These are phyloP conservation scores for Sequoiadendron giganteum DNA, from an alignment of 75 land plant genomes.

Conservation along the genomic window DNA sequence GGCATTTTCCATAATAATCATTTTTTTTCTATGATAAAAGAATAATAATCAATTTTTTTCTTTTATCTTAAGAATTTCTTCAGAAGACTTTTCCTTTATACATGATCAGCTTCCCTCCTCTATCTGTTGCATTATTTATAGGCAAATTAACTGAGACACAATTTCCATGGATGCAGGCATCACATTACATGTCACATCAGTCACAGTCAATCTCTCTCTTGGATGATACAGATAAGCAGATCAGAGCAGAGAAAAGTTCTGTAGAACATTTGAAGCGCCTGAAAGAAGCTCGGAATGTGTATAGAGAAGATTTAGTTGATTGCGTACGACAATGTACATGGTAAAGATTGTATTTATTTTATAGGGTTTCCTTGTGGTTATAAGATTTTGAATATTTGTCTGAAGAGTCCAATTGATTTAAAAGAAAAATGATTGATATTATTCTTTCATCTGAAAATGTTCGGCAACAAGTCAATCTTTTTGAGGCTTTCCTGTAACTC, in stretches of 20 bases:
- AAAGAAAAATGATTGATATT: not conserved
- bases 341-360: slow-evolving; percentile 34
- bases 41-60: not conserved
- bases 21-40: not conserved
- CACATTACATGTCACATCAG: slow-evolving; percentile 85
- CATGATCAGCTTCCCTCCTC: not conserved
- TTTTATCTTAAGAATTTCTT: not conserved
- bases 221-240: slow-evolving; percentile 92
- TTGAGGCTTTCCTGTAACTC: not conserved
- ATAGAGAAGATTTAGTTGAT: slow-evolving; percentile 84
- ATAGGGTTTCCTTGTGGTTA: not conserved
- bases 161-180: slow-evolving; percentile 59
- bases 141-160: not conserved
- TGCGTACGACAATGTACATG: slow-evolving; percentile 90
- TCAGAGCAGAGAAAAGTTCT: slow-evolving; percentile 66
- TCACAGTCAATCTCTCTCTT: slow-evolving; percentile 78
- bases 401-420: too few species aligned
- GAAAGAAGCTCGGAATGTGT: slow-evolving; percentile 75
- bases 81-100: not conserved
- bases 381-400: not conserved
- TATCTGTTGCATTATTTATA: not conserved
- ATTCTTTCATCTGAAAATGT: not conserved
- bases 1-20: not conserved
- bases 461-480: not conserved
- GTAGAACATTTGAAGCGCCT: slow-evolving; percentile 69